These are phyloP conservation scores for Volvox africanus DNA, from an alignment of 139 green algal genomes.

Conservation along the genomic window DNA sequence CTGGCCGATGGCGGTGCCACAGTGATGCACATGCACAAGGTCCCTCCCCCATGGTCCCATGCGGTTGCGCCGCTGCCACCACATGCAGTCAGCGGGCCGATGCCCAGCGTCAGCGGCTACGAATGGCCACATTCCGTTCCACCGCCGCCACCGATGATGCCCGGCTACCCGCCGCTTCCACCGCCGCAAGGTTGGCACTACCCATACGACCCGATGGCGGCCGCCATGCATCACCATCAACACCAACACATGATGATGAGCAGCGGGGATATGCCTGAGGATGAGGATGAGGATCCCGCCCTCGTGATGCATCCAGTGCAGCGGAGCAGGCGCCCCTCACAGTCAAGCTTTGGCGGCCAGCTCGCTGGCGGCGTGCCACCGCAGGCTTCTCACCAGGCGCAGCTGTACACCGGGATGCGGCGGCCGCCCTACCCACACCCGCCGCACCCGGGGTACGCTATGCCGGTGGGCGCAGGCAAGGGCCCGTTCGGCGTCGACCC, in stretches of 20 bases:
- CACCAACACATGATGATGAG: conserved; percentile 22
- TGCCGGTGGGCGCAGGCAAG: not conserved
- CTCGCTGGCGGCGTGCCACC: not conserved
- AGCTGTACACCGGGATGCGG: not conserved
- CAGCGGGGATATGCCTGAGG: not conserved
- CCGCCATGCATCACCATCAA: conserved; percentile 37
- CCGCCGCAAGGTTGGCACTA: not conserved
- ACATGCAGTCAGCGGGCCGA: not conserved
- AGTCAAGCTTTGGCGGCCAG: conserved; percentile 10
- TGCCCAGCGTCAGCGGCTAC: not conserved
- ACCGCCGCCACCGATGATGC: not conserved
- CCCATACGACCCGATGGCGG: conserved; percentile 24
- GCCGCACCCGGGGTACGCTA: not conserved
- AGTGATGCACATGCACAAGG: not conserved
- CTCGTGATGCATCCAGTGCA: not conserved
- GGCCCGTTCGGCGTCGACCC: not conserved
- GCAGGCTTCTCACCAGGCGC: not conserved
- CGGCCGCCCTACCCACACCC: not conserved
- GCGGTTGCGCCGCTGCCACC: not conserved
- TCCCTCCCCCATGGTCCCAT: not conserved
- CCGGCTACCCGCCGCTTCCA: not conserved
- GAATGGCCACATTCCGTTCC: not conserved
- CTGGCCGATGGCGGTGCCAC: not conserved
- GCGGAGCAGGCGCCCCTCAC: not conserved
- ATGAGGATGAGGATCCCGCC: not conserved